These are phyloP conservation scores for Xerocomellus intermedius DNA, from an alignment of 768 basidiomycete species.

Conservation along the genomic window DNA sequence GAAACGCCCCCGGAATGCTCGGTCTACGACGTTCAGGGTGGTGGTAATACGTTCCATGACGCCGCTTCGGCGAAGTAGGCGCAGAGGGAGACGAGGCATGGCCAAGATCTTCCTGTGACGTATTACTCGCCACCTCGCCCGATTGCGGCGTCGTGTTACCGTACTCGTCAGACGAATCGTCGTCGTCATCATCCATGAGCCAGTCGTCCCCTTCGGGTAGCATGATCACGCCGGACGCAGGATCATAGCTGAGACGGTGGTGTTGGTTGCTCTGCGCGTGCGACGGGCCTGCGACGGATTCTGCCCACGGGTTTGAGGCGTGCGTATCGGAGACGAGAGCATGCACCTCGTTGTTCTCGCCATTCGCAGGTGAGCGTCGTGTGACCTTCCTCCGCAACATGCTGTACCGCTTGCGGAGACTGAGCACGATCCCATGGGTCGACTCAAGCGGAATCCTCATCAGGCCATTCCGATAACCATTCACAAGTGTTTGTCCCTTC, in stretches of 20 bases:
- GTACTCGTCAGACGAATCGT: constrained; percentile 44
- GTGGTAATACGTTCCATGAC: constrained; percentile 82
- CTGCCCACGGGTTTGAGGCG: constrained; percentile 61
- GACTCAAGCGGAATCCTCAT: constrained; percentile 39
- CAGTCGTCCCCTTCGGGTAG: constrained; percentile 74
- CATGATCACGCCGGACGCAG: constrained; percentile 85
- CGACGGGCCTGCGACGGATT: constrained; percentile 30
- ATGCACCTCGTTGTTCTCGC: constrained; percentile 16
- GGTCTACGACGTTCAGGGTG: constrained; percentile 68
- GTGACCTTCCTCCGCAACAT: constrained; percentile 40
- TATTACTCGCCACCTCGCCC: constrained; percentile 13
- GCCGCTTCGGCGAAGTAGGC: constrained; percentile 44
- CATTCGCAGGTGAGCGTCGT: constrained; percentile 11
- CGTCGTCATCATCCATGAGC: constrained; percentile 47
- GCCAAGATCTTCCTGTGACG: constrained; percentile 28
- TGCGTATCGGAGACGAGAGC: constrained; percentile 28
- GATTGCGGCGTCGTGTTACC: constrained; percentile 31
- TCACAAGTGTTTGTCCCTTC: constrained; percentile 74
- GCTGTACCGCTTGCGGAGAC: constrained; percentile 71
- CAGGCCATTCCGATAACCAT: constrained; percentile 39
- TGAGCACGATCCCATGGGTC: constrained; percentile 75
- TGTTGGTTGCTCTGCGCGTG: constrained; percentile 35
- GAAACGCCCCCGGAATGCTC: constrained; percentile 60
- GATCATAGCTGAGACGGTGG: constrained; percentile 74
- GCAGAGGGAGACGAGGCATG: constrained; percentile 19